Evolutionary conservation across 2,329 filamentous ascomycete genomes (phyloP).

Genomic region (Fusarium pseudoanthophilum): DNA sequence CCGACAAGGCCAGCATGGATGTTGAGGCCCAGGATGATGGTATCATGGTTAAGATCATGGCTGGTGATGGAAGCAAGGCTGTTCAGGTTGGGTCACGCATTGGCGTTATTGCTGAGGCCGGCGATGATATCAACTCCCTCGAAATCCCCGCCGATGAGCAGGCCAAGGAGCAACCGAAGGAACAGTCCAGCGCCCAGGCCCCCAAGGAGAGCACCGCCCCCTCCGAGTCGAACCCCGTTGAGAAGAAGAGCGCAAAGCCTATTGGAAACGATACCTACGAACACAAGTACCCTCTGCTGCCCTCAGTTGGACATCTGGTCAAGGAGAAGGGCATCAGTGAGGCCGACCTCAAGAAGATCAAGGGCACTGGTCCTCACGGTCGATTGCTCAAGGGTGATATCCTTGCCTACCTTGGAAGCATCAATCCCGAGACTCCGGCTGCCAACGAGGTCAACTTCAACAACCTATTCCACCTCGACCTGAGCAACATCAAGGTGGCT

Average conservation of each 20-base stretch:
- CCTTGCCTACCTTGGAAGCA: constrained; percentile 85
- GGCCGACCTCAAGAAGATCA: constrained; percentile 82
- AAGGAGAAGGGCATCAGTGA: constrained; percentile 81
- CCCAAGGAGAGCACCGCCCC: constrained; percentile 52
- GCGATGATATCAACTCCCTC: constrained; percentile 79
- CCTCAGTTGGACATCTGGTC: constrained; percentile 85
- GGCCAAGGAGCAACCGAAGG: constrained; percentile 75
- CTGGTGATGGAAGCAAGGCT: constrained; percentile 77
- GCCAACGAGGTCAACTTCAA: constrained; percentile 76
- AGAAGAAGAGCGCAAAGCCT: constrained; percentile 51
- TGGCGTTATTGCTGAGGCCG: constrained; percentile 82
- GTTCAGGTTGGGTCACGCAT: constrained; percentile 84
- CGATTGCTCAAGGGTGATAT: constrained; percentile 95
- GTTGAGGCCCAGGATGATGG: constrained; percentile 94
- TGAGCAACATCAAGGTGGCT: constrained; percentile 93
- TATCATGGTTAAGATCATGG: constrained; percentile 83
- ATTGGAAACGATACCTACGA: constrained; percentile 64
- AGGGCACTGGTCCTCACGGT: constrained; percentile 86
- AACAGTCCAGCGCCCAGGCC: constrained; percentile 49
- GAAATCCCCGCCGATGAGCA: constrained; percentile 78
- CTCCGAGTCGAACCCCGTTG: constrained; percentile 49
- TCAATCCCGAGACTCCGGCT: constrained; percentile 76
- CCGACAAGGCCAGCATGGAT: constrained; percentile 94
- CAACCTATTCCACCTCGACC: constrained; percentile 84
- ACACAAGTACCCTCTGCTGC: constrained; percentile 78